Percentiles rank a stretch among this genome's conserved stretches.
Conservation (phyloP, 73 alveolate genomes). For the Paramecium biaurelia region DNA sequence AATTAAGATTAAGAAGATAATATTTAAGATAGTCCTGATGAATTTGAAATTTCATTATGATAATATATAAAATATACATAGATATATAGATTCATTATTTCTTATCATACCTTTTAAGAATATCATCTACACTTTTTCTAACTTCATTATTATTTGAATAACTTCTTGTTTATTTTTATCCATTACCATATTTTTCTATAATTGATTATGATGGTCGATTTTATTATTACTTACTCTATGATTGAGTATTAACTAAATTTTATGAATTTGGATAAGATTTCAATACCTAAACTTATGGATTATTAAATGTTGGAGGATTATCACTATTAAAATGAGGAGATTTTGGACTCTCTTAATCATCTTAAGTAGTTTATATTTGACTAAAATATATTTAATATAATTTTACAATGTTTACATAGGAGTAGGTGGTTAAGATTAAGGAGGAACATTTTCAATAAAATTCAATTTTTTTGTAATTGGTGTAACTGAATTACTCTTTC, state of each 20-base stretch:
- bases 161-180: neutral
- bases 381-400: neutral
- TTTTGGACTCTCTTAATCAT: neutral
- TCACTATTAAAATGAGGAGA: constrained; percentile 46
- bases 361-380: neutral
- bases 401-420: neutral
- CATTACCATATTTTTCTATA: neutral
- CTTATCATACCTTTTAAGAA: constrained; percentile 42
- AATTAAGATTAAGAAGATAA: neutral
- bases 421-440: neutral
- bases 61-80: neutral
- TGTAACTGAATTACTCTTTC: constrained; percentile 24
- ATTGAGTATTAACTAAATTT: neutral
- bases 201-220: constrained; percentile 24
- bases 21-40: neutral
- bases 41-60: neutral
- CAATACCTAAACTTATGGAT: neutral
- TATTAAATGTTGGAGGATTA: neutral
- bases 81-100: neutral
- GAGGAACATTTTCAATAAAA: neutral
- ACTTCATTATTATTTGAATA: neutral
- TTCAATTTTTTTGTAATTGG: neutral
- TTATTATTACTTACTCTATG: neutral
- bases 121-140: constrained; percentile 32
- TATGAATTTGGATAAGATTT: neutral